Conservation (phyloP, 805 yeast species). For the Brettanomyces nanus region DNA sequence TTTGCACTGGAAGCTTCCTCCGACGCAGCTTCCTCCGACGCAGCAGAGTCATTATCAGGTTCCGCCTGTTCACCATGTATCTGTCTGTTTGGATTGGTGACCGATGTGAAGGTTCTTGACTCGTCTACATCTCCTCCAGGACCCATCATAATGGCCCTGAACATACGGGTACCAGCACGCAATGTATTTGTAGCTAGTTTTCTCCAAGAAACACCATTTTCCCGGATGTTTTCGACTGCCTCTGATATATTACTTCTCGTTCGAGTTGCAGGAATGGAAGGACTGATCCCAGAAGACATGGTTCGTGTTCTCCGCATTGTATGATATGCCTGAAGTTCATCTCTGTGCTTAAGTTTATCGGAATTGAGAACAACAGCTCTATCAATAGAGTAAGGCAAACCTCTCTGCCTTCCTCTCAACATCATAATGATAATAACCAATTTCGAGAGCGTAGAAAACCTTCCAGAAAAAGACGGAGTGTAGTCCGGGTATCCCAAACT, state of each 20-base stretch:
- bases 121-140: constrained; percentile 1
- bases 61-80: background rate
- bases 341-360: constrained; percentile 54
- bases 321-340: constrained; percentile 49
- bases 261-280: background rate
- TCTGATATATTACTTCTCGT: background rate
- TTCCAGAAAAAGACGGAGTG: constrained; percentile 62
- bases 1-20: too few species aligned
- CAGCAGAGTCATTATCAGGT: background rate
- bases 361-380: constrained; percentile 87
- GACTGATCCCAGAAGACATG: background rate
- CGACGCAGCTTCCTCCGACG: too few species aligned
- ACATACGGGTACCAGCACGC: background rate
- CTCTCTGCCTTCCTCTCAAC: constrained; percentile 95
- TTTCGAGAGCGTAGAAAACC: constrained; percentile 68
- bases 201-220: background rate
- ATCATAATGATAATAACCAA: constrained; percentile 81
- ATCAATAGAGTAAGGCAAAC: constrained; percentile 86
- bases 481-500: constrained; percentile 74
- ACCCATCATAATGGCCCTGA: constrained; percentile 1
- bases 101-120: background rate
- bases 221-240: background rate
- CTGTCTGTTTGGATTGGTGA: constrained; percentile 1
- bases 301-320: constrained; percentile 23
- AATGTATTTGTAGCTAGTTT: background rate